These are phyloP conservation scores for Thuidium tamariscinum DNA, from an alignment of 225 moss, liverwort and hornwort species.

Conservation along the genomic window DNA sequence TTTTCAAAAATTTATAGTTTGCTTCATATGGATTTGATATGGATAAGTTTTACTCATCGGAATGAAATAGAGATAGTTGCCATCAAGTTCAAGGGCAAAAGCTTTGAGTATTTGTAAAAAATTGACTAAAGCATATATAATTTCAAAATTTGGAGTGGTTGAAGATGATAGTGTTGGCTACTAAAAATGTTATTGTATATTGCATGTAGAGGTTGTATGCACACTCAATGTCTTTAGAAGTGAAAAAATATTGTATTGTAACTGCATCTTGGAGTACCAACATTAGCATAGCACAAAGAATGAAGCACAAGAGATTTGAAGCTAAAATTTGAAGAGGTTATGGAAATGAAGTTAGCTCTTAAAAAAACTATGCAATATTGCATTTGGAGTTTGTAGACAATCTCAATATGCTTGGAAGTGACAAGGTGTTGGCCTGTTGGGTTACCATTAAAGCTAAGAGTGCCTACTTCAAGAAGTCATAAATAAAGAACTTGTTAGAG, in stretches of 20 bases:
- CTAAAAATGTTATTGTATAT: neutral
- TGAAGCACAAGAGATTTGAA: neutral
- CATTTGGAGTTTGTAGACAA: neutral
- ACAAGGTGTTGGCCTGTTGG: neutral
- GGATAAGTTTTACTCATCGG: no score
- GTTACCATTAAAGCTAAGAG: rapidly evolving
- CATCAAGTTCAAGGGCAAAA: rapidly evolving
- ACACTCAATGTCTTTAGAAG: no score
- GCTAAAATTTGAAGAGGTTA: neutral
- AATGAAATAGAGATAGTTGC: neutral
- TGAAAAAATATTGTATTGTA: neutral
- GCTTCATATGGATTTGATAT: neutral
- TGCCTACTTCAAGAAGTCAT: rapidly evolving
- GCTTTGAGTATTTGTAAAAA: neutral
- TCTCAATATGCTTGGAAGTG: neutral
- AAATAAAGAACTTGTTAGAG: rapidly evolving
- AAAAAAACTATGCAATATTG: neutral
- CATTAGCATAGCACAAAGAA: neutral
- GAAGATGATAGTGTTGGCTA: neutral
- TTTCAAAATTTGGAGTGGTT: neutral
- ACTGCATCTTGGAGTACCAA: neutral
- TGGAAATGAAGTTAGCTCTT: neutral
- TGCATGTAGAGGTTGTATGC: neutral
- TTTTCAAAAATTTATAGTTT: neutral
- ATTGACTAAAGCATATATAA: neutral